Conservation (phyloP, 345 rosid genomes). For the Brassica napus region DNA sequence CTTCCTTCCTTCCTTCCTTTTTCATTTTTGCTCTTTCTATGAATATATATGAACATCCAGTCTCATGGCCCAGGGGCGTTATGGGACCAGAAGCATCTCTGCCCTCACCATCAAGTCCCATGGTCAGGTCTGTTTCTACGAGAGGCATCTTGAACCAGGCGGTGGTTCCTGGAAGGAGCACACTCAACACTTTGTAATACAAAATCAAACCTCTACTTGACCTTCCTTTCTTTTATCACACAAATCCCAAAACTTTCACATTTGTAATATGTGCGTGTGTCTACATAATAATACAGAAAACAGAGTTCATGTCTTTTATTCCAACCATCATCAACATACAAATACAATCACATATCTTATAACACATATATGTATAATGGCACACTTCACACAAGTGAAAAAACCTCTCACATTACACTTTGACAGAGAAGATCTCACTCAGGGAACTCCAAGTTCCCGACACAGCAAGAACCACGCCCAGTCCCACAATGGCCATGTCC, state of each 20-base stretch:
- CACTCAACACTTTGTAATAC: conserved; percentile 26
- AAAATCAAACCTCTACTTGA: conserved; percentile 14
- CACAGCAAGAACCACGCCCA: conserved; percentile 61
- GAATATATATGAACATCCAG: not conserved
- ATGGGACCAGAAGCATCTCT: conserved; percentile 76
- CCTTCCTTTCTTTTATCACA: not conserved
- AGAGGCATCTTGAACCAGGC: conserved; percentile 52
- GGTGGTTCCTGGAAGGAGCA: conserved; percentile 58
- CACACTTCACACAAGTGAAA: conserved; percentile 20
- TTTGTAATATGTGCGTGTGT: not conserved
- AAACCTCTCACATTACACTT: conserved; percentile 29
- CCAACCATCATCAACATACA: conserved; percentile 23
- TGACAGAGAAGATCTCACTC: conserved; percentile 58
- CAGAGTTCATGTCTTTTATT: conserved; percentile 26
- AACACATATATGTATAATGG: not conserved
- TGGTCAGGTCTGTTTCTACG: conserved; percentile 55
- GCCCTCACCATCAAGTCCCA: conserved; percentile 48
- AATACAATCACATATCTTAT: conserved; percentile 26
- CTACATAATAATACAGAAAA: not conserved
- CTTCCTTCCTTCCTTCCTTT: not conserved
- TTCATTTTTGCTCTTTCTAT: not conserved
- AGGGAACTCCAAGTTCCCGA: conserved; percentile 82
- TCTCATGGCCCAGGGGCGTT: conserved; percentile 49
- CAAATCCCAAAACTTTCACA: not conserved
- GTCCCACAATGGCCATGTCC: conserved; percentile 52